Conservation (phyloP, 345 rosid genomes). For the Gynandropsis gynandra region DNA sequence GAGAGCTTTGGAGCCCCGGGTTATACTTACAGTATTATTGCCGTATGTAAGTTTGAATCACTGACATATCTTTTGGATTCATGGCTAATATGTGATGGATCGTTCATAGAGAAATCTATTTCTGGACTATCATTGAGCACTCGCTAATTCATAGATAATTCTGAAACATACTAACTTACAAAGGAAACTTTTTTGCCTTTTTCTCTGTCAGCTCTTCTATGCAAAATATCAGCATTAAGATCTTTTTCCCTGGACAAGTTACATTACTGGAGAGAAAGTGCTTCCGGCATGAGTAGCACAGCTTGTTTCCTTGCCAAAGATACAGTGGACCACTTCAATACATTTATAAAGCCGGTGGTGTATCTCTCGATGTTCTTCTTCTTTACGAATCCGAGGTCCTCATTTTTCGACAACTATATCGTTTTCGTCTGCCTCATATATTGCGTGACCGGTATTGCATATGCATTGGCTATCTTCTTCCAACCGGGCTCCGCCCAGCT, state of each 20-base stretch:
- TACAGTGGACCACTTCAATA: conserved; percentile 73
- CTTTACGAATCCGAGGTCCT: conserved; percentile 86
- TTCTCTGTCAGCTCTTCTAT: conserved; percentile 70
- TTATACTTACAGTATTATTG: conserved; percentile 77
- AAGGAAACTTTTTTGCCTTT: neutral
- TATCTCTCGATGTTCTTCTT: conserved; percentile 89
- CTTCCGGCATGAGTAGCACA: conserved; percentile 87
- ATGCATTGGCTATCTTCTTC: conserved; percentile 73
- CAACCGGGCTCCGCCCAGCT: conserved; percentile 83
- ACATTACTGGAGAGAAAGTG: conserved; percentile 92
- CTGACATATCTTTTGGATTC: neutral
- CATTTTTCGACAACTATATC: conserved; percentile 63
- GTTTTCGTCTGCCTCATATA: conserved; percentile 85
- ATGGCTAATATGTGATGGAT: neutral
- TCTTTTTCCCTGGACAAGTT: conserved; percentile 81
- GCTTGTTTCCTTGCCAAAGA: conserved; percentile 95
- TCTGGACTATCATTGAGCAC: neutral
- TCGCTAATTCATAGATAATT: too few species aligned
- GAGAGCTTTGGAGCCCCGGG: conserved; percentile 67
- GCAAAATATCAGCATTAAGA: conserved; percentile 88
- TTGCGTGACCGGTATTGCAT: conserved; percentile 92
- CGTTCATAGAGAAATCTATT: neutral
- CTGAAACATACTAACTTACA: too few species aligned
- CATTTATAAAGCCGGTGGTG: conserved; percentile 73
- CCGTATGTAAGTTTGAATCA: conserved; percentile 63